A percentile compares a stretch with the other conserved stretches of the same genome.
Conservation (phyloP, 2,329 filamentous ascomycete genomes). For the Rosellinia necatrix region DNA sequence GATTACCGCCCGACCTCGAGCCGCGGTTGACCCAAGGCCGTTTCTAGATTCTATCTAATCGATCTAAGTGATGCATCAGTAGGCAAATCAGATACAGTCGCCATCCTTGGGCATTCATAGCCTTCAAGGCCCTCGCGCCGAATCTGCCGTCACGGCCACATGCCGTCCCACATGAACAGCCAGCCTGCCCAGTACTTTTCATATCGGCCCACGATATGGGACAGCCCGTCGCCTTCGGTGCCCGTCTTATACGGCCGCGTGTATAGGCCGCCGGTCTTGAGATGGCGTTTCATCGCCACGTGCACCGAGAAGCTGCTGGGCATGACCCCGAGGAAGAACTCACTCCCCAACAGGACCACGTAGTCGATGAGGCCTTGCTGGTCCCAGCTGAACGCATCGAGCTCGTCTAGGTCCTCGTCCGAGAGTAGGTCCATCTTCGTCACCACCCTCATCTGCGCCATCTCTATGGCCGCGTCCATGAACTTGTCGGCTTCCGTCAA, state of each 20-base stretch:
- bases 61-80: constrained; percentile 13
- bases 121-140: not conserved
- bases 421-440: constrained; percentile 46
- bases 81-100: constrained; percentile 13
- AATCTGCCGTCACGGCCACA: constrained; percentile 45
- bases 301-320: constrained; percentile 55
- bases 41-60: constrained; percentile 21
- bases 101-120: not conserved
- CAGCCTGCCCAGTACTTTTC: constrained; percentile 53
- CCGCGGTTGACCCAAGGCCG: not conserved
- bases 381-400: constrained; percentile 49
- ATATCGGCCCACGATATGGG: constrained; percentile 50
- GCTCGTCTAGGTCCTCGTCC: constrained; percentile 39
- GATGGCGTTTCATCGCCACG: constrained; percentile 51
- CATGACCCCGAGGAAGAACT: constrained; percentile 50
- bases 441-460: constrained; percentile 42
- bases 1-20: not conserved
- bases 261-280: constrained; percentile 46
- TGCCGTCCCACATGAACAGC: constrained; percentile 53
- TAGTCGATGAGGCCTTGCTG: constrained; percentile 51
- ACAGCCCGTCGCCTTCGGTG: constrained; percentile 48
- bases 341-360: constrained; percentile 45
- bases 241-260: constrained; percentile 51
- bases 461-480: constrained; percentile 39
- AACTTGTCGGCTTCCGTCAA: constrained; percentile 48